phyloP scores from a whole-genome alignment of 2,329 filamentous ascomycete genomes.

The Tolypocladium tropicale region DNA sequence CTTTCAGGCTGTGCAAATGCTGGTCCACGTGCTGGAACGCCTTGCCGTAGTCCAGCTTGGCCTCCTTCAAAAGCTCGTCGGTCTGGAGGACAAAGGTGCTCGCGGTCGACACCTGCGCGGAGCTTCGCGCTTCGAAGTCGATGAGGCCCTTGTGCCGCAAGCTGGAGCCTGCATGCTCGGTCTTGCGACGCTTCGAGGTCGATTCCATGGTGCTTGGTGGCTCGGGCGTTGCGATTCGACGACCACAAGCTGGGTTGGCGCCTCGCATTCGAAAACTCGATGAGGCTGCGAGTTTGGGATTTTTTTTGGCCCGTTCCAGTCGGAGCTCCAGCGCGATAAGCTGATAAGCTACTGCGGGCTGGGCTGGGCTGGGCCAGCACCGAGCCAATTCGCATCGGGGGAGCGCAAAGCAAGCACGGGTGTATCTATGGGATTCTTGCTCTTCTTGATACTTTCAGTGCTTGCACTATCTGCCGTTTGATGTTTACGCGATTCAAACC shows the following conservation, averaged over 20 bases:
- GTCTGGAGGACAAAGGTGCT: constrained; percentile 50
- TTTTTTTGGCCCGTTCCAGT: neutral
- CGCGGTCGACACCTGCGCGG: constrained; percentile 32
- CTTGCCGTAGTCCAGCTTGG: constrained; percentile 40
- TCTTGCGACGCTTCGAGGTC: constrained; percentile 37
- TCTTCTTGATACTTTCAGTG: too few species aligned
- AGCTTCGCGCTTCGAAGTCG: constrained; percentile 28
- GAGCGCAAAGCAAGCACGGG: neutral
- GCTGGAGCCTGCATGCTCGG: constrained; percentile 27
- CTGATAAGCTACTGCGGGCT: constrained; percentile 8
- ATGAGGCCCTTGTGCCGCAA: constrained; percentile 25
- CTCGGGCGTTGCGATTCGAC: constrained; percentile 4
- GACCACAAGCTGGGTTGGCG: neutral
- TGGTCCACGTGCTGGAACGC: constrained; percentile 37
- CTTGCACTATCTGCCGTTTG: too few species aligned
- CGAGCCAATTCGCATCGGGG: neutral
- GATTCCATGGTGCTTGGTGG: constrained; percentile 28
- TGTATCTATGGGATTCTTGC: neutral
- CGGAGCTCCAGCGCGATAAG: constrained; percentile 15
- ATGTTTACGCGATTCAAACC: too few species aligned
- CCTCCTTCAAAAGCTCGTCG: constrained; percentile 47
- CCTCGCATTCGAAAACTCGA: neutral
- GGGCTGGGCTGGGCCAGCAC: neutral
- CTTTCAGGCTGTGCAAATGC: constrained; percentile 41
- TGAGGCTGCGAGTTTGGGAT: neutral